Evolutionary conservation across 345 rosid genomes (phyloP).

Genomic region (Acer yangbiense): DNA sequence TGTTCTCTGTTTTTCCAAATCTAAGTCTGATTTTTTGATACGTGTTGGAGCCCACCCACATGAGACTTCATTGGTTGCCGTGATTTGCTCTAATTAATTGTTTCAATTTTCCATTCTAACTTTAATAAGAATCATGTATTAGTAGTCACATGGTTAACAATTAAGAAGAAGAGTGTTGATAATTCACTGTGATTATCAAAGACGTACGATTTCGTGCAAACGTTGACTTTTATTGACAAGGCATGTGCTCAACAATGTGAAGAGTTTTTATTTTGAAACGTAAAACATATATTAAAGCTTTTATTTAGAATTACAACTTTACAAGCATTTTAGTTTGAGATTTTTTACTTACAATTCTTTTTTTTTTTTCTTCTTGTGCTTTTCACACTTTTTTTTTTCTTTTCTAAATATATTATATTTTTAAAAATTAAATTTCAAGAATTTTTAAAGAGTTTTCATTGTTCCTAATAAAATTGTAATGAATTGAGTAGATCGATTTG

Average conservation of each 20-base stretch:
- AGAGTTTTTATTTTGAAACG: background rate
- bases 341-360: no score
- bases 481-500: no score
- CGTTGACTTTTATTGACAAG: background rate
- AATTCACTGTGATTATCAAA: background rate
- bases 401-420: no score
- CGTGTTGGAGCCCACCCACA: conserved; percentile 2
- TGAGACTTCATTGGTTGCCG: conserved; percentile 15
- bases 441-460: no score
- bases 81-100: conserved; percentile 9
- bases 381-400: no score
- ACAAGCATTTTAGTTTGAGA: no score
- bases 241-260: background rate
- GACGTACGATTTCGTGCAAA: background rate
- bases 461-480: no score
- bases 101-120: background rate
- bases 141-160: background rate
- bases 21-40: background rate
- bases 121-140: background rate
- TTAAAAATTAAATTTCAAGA: no score
- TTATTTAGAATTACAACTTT: no score
- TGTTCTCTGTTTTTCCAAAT: conserved; percentile 12
- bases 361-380: no score
- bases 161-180: background rate
- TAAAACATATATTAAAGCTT: no score